A percentile compares a stretch with the other conserved stretches of the same genome.
phyloP scores from a whole-genome alignment of 1,284 basidiomycete species.

The Athelia psychrophila region DNA sequence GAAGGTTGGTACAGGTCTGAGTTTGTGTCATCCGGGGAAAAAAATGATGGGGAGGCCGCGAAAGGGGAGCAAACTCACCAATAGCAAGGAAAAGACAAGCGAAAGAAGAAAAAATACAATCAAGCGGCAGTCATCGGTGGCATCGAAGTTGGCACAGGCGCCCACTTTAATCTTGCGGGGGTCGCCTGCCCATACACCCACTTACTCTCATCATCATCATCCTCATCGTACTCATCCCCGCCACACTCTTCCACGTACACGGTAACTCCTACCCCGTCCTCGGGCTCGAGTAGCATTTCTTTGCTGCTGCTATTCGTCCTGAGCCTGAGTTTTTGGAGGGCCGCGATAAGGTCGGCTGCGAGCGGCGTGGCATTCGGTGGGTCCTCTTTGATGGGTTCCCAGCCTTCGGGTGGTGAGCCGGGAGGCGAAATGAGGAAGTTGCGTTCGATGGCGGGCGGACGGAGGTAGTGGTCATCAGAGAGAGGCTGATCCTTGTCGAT shows the following conservation, averaged over 20 bases:
- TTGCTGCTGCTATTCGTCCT: slow-evolving; percentile 32
- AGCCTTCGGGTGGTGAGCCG: slow-evolving; percentile 96
- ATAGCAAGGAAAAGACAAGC: no score
- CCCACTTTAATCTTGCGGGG: slow-evolving; percentile 49
- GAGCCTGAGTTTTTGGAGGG: slow-evolving; percentile 63
- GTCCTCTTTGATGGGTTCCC: slow-evolving; percentile 91
- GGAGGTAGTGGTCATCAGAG: slow-evolving; percentile 55
- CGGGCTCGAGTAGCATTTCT: slow-evolving; percentile 61
- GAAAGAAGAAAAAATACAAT: slow-evolving; percentile 8
- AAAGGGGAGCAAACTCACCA: slow-evolving; percentile 20
- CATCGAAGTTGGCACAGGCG: slow-evolving; percentile 52
- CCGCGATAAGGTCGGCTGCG: slow-evolving; percentile 86
- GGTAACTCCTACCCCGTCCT: slow-evolving; percentile 69
- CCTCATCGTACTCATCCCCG: slow-evolving; percentile 23
- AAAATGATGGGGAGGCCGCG: slow-evolving; percentile 6
- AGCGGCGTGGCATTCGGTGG: slow-evolving; percentile 87
- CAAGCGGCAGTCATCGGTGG: slow-evolving; percentile 37
- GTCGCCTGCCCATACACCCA: slow-evolving; percentile 65
- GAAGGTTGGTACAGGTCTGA: slow-evolving; percentile 53
- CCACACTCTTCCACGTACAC: slow-evolving; percentile 74
- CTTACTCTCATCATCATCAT: slow-evolving; percentile 36
- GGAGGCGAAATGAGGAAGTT: slow-evolving; percentile 99
- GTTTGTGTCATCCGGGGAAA: slow-evolving; percentile 38
- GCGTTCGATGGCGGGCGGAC: slow-evolving; percentile 79
- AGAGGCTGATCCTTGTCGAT: slow-evolving; percentile 9